Evolutionary conservation across 2,329 filamentous ascomycete species (phyloP).

Genomic region (Didymella pinodella): DNA sequence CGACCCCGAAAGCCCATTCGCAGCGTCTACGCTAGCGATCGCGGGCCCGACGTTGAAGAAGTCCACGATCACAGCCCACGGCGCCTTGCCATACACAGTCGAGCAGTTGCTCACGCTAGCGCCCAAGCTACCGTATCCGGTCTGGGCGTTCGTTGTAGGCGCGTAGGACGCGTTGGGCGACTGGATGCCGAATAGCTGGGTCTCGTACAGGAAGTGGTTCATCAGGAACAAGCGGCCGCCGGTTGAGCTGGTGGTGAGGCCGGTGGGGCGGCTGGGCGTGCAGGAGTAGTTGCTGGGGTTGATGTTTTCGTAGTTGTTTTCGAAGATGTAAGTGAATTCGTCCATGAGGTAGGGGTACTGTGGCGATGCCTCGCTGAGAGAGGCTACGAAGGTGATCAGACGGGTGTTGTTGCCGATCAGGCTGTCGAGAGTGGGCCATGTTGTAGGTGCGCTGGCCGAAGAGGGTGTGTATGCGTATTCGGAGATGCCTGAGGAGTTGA

Average conservation of each 20-base stretch:
- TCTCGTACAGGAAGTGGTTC: conserved; percentile 80
- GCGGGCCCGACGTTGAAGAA: conserved; percentile 78
- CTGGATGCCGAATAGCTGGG: conserved; percentile 53
- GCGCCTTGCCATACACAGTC: conserved; percentile 68
- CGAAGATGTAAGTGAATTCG: conserved; percentile 74
- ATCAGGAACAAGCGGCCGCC: conserved; percentile 71
- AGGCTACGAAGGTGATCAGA: conserved; percentile 74
- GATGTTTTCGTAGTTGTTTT: conserved; percentile 73
- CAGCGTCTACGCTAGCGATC: conserved; percentile 72
- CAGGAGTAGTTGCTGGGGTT: conserved; percentile 74
- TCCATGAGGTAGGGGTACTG: conserved; percentile 66
- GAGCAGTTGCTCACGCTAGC: conserved; percentile 47
- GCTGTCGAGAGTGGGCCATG: conserved; percentile 75
- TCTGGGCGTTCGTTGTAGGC: conserved; percentile 71
- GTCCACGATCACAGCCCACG: conserved; percentile 80
- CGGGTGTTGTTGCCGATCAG: conserved; percentile 72
- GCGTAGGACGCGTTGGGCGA: conserved; percentile 59
- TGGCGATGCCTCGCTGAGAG: conserved; percentile 45
- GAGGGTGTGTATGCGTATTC: conserved; percentile 62
- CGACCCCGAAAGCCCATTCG: conserved; percentile 65
- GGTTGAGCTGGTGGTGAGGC: conserved; percentile 60
- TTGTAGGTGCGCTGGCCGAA: conserved; percentile 55
- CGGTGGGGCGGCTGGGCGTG: conserved; percentile 69
- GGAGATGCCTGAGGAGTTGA: conserved; percentile 62
- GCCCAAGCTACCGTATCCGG: conserved; percentile 63